Evolutionary conservation across 371 early-diverging fungal species (phyloP), one percentile per base, ranked within the genome.

Genomic region (Cokeromyces recurvatus): DNA sequence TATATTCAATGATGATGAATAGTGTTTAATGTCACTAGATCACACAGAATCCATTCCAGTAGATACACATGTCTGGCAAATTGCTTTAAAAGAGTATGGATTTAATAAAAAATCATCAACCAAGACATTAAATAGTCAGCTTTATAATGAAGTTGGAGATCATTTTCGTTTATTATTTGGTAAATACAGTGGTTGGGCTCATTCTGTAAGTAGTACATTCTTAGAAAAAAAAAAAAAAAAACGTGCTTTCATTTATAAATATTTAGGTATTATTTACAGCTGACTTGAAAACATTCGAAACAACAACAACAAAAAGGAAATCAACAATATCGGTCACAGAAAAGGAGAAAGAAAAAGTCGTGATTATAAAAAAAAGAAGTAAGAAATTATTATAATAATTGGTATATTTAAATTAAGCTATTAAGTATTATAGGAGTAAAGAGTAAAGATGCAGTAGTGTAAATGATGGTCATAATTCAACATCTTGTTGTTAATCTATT

Each of bases 21-120:
- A 82, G 77, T 85, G 86, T 39, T 60, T 91, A 22, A 91, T 92
- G 85, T 84, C 90, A 6, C 67, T 94, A 14, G 89, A 89, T 60
- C 85, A 85, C 40, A 59, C 74, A 2, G 73, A 84, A 29, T 89
- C 93, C 0, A 89, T 99, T 24, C 98, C 98, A 0, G 89, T 98
- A 2, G 98, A 99, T 52, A 96, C 95, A 1, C 99, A 94, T 62
- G 85, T 91, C 0, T 86, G 88, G 86, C 86, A 92, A 66, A 92
- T 95, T 32, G 94, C 93, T 0, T 53, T 74, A 32, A 67, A 89
- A 23, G 87, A 92, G 38, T 95, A 93, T 61, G 76, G 81, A 10
- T 79, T 85, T 43, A 64, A 55, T 31, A 77, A 68, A 23, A 59
- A 51, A 31, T 47, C 38, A 1, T 11, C 5, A 11, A 27, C 11